Conservation (phyloP, 805 yeast genomes). For the Komagataella ulmi region DNA sequence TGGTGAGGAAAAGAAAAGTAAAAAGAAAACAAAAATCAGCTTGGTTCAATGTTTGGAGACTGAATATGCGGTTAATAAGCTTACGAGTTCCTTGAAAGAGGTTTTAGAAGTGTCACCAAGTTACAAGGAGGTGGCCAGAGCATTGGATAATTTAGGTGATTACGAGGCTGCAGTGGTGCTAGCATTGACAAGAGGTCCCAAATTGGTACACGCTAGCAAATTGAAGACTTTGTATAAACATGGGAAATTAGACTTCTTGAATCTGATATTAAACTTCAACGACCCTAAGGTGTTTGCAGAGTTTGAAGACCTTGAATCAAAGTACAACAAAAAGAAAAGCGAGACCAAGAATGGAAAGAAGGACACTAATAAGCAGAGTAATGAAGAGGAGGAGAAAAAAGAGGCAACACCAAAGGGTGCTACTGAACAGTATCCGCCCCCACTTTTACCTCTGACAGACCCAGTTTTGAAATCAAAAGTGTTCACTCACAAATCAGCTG, state of each 20-base stretch:
- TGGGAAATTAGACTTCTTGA: constrained; percentile 38
- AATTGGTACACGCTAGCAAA: constrained; percentile 45
- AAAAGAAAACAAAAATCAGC: background rate
- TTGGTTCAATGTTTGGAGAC: background rate
- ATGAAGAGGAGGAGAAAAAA: constrained; percentile 3
- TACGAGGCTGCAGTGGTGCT: background rate
- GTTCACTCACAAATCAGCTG: constrained; percentile 68
- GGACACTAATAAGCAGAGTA: background rate
- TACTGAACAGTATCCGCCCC: constrained; percentile 40
- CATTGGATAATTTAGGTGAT: background rate
- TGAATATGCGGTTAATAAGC: background rate
- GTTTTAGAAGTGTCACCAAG: background rate
- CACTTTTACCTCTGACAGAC: constrained; percentile 53
- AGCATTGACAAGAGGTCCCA: constrained; percentile 35
- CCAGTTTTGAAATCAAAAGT: constrained; percentile 52
- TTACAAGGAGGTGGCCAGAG: background rate
- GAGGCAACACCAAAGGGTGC: constrained; percentile 6
- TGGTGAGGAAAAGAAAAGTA: background rate
- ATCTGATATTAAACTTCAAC: constrained; percentile 35
- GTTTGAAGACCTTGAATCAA: background rate
- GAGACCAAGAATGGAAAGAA: background rate
- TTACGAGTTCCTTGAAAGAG: background rate
- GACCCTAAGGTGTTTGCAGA: constrained; percentile 11
- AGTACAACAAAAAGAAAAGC: background rate
- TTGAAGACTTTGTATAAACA: constrained; percentile 39